Evolutionary conservation across 1,284 basidiomycete species (phyloP).

Genomic region (Coniferiporia weirii): DNA sequence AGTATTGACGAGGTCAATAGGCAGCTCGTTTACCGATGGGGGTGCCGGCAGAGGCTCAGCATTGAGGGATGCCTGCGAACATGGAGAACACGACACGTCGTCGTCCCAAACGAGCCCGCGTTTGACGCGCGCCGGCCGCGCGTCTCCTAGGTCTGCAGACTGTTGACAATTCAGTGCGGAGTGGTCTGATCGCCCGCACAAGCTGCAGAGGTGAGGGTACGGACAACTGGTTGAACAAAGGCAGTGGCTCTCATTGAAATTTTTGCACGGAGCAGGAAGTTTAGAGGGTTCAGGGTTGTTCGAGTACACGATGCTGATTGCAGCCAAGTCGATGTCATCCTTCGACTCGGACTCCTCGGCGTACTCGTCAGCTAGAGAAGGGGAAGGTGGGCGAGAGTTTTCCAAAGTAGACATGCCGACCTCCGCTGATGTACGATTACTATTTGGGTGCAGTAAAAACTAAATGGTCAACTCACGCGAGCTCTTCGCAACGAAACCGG

Average conservation of each 20-base stretch:
- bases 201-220: constrained; percentile 5
- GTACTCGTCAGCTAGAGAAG: background rate
- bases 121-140: background rate
- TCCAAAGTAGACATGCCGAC: background rate
- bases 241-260: constrained; percentile 8
- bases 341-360: constrained; percentile 6
- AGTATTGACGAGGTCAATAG: background rate
- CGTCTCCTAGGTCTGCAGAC: too few species aligned
- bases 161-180: background rate
- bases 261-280: constrained; percentile 1
- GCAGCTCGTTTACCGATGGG: constrained; percentile 1
- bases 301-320: background rate
- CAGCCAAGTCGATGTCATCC: constrained; percentile 4
- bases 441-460: too few species aligned
- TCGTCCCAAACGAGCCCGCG: background rate
- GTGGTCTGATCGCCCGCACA: constrained; percentile 5
- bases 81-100: constrained; percentile 8
- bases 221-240: background rate
- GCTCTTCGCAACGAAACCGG: too few species aligned
- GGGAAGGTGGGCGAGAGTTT: background rate
- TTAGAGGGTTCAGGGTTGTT: background rate
- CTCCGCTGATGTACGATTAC: background rate
- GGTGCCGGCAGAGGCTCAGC: constrained; percentile 12
- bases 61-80: constrained; percentile 3
- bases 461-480: too few species aligned